Evolutionary conservation across 2,329 filamentous ascomycete genomes (phyloP), one percentile per base, ranked within the genome.

Genomic region (Chrysosporium queenslandicum): DNA sequence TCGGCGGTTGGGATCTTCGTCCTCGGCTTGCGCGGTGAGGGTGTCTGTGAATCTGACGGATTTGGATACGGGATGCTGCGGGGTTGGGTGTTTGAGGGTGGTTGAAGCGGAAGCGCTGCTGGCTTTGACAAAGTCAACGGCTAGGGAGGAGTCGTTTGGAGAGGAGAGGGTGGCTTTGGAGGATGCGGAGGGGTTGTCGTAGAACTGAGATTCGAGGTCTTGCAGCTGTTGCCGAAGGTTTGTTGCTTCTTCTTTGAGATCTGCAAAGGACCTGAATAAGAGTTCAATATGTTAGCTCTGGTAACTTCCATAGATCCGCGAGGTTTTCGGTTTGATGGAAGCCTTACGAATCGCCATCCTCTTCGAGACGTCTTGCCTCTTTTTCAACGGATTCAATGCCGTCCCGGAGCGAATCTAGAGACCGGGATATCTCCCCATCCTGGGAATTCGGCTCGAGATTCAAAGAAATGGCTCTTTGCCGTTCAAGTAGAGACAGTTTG

Each of bases 401-500:
- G 59, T 89, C 83, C 53, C 83, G 80, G 58, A 98, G 80, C 58
- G 90, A 88, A 54, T 94, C 87, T 48, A 98, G 75, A 2, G 90
- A 96, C 49, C 87, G 81, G 14, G 86, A 86, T 60, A 97, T 90
- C 67, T 94, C 86, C 37, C 85, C 85, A 71, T 96, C 89, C 69
- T 95, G 87, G 18, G 83, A 82, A 65, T 85, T 85, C 47, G 81
- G 81, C 54, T 88, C 81, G 52, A 95, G 79, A 60, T 88, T 83
- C 41, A 95, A 78, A 12, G 82, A 86, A 62, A 87, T 81, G 46
- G 90, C 88, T 54, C 91, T 83, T 71, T 94, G 85, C 54, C 91
- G 83, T 74, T 97, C 92, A 23, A 97, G 82, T 14, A 98, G 78
- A 12, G 90, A 95, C 56, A 97, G 81, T 72, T 97, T 96, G 76